Percentiles rank a stretch among this genome's conserved stretches.
Evolutionary conservation across 768 basidiomycete genomes (phyloP).

Genomic region (Suillus placidus): DNA sequence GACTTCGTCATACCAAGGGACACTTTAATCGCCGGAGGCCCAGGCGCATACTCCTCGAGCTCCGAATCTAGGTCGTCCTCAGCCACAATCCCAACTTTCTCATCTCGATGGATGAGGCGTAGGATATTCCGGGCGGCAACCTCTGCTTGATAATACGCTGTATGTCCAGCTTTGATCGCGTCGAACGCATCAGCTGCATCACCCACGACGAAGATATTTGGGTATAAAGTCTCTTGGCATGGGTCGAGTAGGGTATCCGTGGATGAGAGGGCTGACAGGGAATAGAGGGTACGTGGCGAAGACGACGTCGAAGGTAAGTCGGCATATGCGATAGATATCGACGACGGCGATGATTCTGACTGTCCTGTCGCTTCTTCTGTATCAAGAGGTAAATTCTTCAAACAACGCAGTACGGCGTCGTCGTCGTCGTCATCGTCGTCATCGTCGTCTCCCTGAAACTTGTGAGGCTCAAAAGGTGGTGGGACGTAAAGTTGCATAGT

Average conservation of each 20-base stretch:
- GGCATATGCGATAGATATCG: background rate
- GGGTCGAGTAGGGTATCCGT: conserved; percentile 16
- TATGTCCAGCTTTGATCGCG: conserved; percentile 62
- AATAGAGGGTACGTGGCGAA: conserved; percentile 9
- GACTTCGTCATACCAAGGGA: conserved; percentile 57
- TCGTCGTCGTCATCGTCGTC: background rate
- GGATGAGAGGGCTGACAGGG: conserved; percentile 12
- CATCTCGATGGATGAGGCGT: conserved; percentile 40
- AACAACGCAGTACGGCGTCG: background rate
- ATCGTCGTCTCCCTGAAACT: background rate
- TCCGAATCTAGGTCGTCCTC: background rate
- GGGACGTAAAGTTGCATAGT: conserved; percentile 47
- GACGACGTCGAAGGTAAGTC: background rate
- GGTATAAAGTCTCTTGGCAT: conserved; percentile 38
- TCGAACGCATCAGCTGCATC: conserved; percentile 69
- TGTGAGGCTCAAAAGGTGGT: background rate
- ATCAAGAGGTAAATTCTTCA: background rate
- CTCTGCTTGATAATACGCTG: conserved; percentile 52
- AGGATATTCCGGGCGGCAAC: conserved; percentile 60
- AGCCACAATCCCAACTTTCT: background rate
- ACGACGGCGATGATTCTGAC: background rate
- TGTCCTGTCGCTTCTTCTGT: background rate
- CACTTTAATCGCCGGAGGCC: conserved; percentile 59
- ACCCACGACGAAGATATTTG: conserved; percentile 62
- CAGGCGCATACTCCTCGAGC: conserved; percentile 51